Base-by-base conservation (phyloP, 768 basidiomycete species). In the Tulasnella sp. region DNA sequence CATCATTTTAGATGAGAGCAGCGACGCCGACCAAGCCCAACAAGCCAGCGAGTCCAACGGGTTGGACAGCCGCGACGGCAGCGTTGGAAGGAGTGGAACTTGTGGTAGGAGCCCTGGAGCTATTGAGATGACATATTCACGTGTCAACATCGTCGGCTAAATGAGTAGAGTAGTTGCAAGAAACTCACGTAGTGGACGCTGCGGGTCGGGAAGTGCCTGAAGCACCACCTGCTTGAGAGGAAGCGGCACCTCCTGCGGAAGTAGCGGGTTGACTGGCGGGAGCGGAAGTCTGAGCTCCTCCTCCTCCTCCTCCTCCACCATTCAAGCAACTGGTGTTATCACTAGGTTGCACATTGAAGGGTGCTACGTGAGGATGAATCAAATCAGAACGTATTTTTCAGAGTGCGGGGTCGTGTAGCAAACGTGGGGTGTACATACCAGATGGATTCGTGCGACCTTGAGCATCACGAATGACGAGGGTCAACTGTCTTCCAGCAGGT, bases 391-490 rank as follows among this genome's bases (percentile, higher is more conserved):
- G 28, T 15, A 25, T 24, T 12, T 37, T 15, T 15, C n/a, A n/a
- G 27, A 19, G 28, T 19, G 24, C n/a, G n/a, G 13, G 10, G 34
- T 15, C 32, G 13, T 12, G 13, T 34, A 34, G 32, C 45, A 16
- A 47, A 29, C 45, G 45, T 24, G 8, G 31, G 5, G 37, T 13
- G 20, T 6, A 32, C 56, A 37, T 27, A 56, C 53, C 24, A 55
- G 58, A 53, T 24, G 44, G 57, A 16, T 39, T 34, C 24, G 45
- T 54, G 53, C 34, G 34, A n/a, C 66, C 66, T 25, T 57, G 54
- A 5, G 58, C 45, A 53, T 67, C 66, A 48, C 60, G 61, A 32
- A 66, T 28, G 54, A 60, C 56, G 24, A 65, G 46, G 31, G 63
- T 65, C 56, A 64, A 55, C 47, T 47, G 49, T 28, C 60, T 56